These are phyloP conservation scores for Penicillium sp. DNA, from an alignment of 2,329 filamentous ascomycete genomes.

Conservation along the genomic window DNA sequence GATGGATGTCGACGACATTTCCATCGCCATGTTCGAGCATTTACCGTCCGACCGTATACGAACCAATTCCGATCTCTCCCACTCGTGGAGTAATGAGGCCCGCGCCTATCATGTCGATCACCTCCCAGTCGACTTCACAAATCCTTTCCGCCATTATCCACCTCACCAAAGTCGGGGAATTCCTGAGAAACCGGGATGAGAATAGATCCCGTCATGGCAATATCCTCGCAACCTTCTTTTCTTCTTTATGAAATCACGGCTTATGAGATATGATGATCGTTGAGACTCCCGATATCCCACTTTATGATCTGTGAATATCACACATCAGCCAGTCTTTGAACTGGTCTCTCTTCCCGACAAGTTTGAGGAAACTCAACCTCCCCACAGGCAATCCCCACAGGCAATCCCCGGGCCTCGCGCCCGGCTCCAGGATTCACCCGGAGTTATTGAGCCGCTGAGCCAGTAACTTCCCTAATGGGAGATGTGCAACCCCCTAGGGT, in stretches of 20 bases:
- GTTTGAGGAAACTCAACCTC: not conserved
- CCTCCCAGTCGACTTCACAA: constrained; percentile 28
- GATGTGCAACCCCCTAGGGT: not conserved
- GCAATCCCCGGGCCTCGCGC: not conserved
- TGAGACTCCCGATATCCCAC: constrained; percentile 12
- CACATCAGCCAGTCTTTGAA: not conserved
- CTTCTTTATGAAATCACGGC: constrained; percentile 21
- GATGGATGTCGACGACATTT: constrained; percentile 40
- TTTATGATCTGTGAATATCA: not conserved
- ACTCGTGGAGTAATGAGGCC: constrained; percentile 34
- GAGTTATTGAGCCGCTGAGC: not conserved
- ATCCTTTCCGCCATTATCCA: constrained; percentile 15
- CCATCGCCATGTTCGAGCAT: constrained; percentile 43
- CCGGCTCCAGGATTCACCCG: constrained; percentile 1
- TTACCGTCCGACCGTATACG: constrained; percentile 21
- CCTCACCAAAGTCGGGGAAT: constrained; percentile 10
- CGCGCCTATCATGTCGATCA: constrained; percentile 24
- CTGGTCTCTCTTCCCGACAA: not conserved
- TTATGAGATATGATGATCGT: constrained; percentile 17
- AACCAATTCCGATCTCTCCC: constrained; percentile 28
- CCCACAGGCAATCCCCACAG: not conserved
- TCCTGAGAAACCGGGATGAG: constrained; percentile 18
- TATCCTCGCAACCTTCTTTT: not conserved
- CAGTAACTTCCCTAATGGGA: not conserved
- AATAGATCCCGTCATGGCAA: not conserved